Conservation (phyloP, 345 rosid genomes). For the Cochlearia excelsa region DNA sequence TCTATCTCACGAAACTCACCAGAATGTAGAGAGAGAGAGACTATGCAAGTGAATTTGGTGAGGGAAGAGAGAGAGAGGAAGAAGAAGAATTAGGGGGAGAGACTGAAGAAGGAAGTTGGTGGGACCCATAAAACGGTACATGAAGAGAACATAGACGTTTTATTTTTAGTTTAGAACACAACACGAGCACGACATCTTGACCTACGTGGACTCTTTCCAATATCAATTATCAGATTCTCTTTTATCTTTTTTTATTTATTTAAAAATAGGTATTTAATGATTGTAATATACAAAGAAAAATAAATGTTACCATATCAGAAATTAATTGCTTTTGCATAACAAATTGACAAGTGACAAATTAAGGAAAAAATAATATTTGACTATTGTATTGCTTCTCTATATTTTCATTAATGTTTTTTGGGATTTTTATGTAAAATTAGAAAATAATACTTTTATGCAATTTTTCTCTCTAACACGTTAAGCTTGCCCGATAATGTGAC, state of each 20-base stretch:
- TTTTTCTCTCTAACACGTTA: constrained; percentile 23
- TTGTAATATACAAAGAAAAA: background rate
- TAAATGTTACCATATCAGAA: no score
- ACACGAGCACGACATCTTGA: constrained; percentile 38
- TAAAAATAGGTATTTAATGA: background rate
- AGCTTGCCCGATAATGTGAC: background rate
- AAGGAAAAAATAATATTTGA: no score
- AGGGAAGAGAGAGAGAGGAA: background rate
- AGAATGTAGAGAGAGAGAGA: constrained; percentile 4
- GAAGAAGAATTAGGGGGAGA: constrained; percentile 12
- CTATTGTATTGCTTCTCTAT: no score
- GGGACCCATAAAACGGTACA: constrained; percentile 33
- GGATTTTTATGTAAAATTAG: no score
- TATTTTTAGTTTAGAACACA: constrained; percentile 33
- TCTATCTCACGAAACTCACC: constrained; percentile 19
- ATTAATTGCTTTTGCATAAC: background rate
- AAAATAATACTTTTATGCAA: background rate
- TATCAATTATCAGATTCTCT: background rate
- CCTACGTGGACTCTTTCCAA: constrained; percentile 36
- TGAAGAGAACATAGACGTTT: constrained; percentile 40
- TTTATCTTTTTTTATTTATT: no score
- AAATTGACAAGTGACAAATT: no score
- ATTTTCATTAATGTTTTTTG: no score
- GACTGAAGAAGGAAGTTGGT: constrained; percentile 21
- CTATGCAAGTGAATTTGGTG: background rate